Percentiles rank a stretch among this genome's conserved stretches.
Conservation (phyloP, 441 rosid species). For the Croton laevigatus region DNA sequence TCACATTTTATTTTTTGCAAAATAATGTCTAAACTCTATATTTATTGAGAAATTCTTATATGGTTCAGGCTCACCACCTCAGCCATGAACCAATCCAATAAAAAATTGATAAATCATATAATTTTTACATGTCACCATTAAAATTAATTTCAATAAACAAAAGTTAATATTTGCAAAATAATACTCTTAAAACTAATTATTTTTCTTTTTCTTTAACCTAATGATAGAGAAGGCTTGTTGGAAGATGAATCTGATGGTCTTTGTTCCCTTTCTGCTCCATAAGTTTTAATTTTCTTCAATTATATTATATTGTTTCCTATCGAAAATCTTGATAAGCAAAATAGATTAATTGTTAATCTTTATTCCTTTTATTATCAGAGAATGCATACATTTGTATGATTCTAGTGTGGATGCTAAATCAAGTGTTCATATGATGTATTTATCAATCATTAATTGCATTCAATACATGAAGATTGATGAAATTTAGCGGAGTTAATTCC, state of each 20-base stretch:
- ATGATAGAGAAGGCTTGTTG: constrained; percentile 42
- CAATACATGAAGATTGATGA: background rate
- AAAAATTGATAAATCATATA: too few relatives aligned
- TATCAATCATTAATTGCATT: background rate
- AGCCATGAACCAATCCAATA: too few relatives aligned
- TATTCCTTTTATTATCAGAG: constrained; percentile 42
- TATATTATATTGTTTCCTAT: background rate
- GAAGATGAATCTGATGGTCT: constrained; percentile 62
- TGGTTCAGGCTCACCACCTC: too few relatives aligned
- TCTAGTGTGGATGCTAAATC: constrained; percentile 42
- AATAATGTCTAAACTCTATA: too few relatives aligned
- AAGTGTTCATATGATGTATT: background rate
- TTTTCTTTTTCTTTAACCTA: too few relatives aligned
- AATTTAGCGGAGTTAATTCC: background rate
- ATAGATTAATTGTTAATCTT: background rate
- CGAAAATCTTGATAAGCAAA: background rate
- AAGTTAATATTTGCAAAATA: too few relatives aligned
- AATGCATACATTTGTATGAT: constrained; percentile 68
- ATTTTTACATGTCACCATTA: too few relatives aligned
- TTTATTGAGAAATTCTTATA: too few relatives aligned
- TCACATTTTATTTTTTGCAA: too few relatives aligned
- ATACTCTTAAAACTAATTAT: too few relatives aligned
- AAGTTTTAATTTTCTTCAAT: constrained; percentile 34
- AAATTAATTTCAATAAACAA: too few relatives aligned
- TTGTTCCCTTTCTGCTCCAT: constrained; percentile 60